These are phyloP conservation scores for Talaromyces piceae DNA, from an alignment of 2,329 filamentous ascomycete genomes.

Conservation along the genomic window DNA sequence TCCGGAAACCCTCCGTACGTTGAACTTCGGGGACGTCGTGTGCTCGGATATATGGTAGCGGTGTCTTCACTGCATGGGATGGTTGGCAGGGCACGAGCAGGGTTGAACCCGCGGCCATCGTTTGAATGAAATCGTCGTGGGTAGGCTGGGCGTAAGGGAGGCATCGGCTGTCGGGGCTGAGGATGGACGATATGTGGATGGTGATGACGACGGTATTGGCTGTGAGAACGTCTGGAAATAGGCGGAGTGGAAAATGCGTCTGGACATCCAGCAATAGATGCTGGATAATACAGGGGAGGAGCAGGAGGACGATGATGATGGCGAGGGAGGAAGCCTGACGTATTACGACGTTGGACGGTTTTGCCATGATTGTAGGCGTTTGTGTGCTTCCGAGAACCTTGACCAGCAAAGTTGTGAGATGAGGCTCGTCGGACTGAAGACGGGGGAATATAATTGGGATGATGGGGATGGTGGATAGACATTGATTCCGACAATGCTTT, in stretches of 20 bases:
- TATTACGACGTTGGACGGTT: not conserved
- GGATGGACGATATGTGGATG: conserved; percentile 4
- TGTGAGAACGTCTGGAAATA: not conserved
- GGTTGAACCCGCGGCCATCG: conserved; percentile 15
- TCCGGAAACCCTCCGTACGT: conserved; percentile 19
- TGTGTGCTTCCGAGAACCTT: not conserved
- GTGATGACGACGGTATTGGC: conserved; percentile 2
- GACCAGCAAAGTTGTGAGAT: not conserved
- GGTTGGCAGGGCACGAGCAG: conserved; percentile 16
- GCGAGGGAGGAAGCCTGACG: not conserved
- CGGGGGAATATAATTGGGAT: conserved; percentile 19
- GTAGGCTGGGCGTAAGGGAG: conserved; percentile 5
- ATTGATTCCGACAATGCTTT: conserved; percentile 13
- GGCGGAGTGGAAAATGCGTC: not conserved
- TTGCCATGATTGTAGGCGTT: not conserved
- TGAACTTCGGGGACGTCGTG: conserved; percentile 26
- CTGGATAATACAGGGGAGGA: not conserved
- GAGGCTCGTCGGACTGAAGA: conserved; percentile 12
- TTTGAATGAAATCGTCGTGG: conserved; percentile 11
- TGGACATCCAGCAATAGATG: not conserved
- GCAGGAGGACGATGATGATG: conserved; percentile 1
- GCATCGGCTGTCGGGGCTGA: not conserved
- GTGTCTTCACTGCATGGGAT: conserved; percentile 24
- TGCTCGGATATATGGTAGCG: conserved; percentile 28
- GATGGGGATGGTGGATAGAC: conserved; percentile 21